These are phyloP conservation scores for Firmiana major DNA, from an alignment of 345 rosid species.

Conservation along the genomic window DNA sequence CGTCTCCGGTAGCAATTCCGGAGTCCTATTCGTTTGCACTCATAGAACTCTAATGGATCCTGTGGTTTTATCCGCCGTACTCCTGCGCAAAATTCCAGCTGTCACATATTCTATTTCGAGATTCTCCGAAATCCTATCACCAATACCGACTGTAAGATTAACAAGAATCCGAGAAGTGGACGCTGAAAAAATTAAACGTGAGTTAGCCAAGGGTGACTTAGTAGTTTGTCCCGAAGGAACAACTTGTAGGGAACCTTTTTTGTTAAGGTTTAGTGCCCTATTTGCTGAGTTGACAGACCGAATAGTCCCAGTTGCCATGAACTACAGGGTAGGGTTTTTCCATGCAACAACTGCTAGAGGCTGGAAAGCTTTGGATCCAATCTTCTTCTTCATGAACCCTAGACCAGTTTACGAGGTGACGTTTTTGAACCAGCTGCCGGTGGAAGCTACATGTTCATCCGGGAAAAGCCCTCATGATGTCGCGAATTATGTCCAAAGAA, in stretches of 20 bases:
- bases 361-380: slow-evolving; percentile 84
- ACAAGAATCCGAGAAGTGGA: slow-evolving; percentile 70
- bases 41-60: slow-evolving; percentile 97
- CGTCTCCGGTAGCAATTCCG: slow-evolving; percentile 29
- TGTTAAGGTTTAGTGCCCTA: slow-evolving; percentile 76
- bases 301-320: slow-evolving; percentile 93
- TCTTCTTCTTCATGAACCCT: slow-evolving; percentile 95
- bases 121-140: slow-evolving; percentile 75
- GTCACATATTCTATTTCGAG: slow-evolving; percentile 85
- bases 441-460: slow-evolving; percentile 79
- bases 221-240: slow-evolving; percentile 94
- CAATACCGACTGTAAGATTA: slow-evolving; percentile 77
- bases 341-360: slow-evolving; percentile 96
- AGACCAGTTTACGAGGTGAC: slow-evolving; percentile 87
- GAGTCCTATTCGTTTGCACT: slow-evolving; percentile 88
- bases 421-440: slow-evolving; percentile 75
- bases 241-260: slow-evolving; percentile 87
- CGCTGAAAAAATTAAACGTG: slow-evolving; percentile 55
- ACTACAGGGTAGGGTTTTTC: slow-evolving; percentile 81
- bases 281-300: slow-evolving; percentile 81
- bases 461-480: slow-evolving; percentile 93
- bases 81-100: slow-evolving; percentile 73
- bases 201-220: slow-evolving; percentile 59
- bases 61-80: slow-evolving; percentile 62
- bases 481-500: slow-evolving; percentile 84